A percentile compares a stretch with the other conserved stretches of the same genome.
phyloP scores from a whole-genome alignment of 1,284 basidiomycete genomes.

The Paramarasmius palmivorus region DNA sequence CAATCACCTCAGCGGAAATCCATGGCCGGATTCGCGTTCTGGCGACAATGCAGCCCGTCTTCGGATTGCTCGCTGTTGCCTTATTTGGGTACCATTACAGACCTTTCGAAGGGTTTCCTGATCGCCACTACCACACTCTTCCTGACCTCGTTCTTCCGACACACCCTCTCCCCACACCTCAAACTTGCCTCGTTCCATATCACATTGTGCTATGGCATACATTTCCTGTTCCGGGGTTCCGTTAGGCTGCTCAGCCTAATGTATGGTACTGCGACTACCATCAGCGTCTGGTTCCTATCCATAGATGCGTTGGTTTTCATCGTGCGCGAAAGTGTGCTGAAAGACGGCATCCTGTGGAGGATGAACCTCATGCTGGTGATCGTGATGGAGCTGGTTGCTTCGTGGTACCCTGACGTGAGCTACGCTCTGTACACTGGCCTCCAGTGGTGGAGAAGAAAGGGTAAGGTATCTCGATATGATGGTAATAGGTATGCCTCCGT shows the following conservation, averaged over 20 bases:
- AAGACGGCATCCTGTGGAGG: not conserved
- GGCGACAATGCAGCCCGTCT: not conserved
- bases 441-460: not conserved
- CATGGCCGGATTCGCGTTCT: not conserved
- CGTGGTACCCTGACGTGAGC: not conserved
- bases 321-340: too few relatives aligned
- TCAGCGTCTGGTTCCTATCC: not conserved
- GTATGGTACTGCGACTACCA: too few relatives aligned
- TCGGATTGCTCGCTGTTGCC: not conserved
- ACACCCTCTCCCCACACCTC: too few relatives aligned
- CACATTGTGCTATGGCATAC: too few relatives aligned
- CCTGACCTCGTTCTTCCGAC: too few relatives aligned
- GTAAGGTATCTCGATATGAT: not conserved
- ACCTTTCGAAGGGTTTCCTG: too few relatives aligned
- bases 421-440: not conserved
- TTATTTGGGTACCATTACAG: not conserved
- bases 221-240: too few relatives aligned
- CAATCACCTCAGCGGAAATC: not conserved
- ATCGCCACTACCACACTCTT: too few relatives aligned
- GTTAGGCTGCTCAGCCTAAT: too few relatives aligned
- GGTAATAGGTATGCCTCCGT: not conserved
- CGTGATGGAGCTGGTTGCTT: not conserved
- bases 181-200: too few relatives aligned
- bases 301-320: not conserved
- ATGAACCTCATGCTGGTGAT: not conserved